phyloP scores from a whole-genome alignment of 1,284 basidiomycete genomes.

The Boletellus sp. region DNA sequence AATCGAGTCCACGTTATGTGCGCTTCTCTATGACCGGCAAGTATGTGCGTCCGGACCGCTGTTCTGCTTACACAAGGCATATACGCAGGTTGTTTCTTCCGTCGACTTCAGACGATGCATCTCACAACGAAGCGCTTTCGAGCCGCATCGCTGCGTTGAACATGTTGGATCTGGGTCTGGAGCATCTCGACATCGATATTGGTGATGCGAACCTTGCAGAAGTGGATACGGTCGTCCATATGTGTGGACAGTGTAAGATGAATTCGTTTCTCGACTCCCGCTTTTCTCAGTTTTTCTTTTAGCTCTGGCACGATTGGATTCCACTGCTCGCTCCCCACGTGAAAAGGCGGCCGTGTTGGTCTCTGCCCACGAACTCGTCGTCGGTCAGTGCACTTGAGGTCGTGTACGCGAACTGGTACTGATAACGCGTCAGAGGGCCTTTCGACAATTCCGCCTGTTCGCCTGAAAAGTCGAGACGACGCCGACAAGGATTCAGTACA shows the following conservation, averaged over 20 bases:
- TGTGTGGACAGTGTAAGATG: conserved; percentile 73
- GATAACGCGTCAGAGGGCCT: conserved; percentile 53
- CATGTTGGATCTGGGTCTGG: conserved; percentile 80
- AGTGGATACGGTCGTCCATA: conserved; percentile 62
- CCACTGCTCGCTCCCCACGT: conserved; percentile 60
- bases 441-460: conserved; percentile 61
- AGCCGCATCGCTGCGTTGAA: conserved; percentile 88
- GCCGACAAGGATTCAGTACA: conserved; percentile 36
- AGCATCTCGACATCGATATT: conserved; percentile 81
- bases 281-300: background rate
- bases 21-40: conserved; percentile 62
- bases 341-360: conserved; percentile 83
- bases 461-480: conserved; percentile 61
- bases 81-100: conserved; percentile 56
- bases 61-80: background rate
- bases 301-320: conserved; percentile 73
- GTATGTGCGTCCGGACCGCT: background rate
- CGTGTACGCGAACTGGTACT: background rate
- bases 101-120: conserved; percentile 70
- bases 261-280: background rate
- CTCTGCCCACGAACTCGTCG: conserved; percentile 77
- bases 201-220: conserved; percentile 47
- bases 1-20: conserved; percentile 69
- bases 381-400: conserved; percentile 44
- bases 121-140: conserved; percentile 84